phyloP scores from a whole-genome alignment of 2,329 filamentous ascomycete species.

The Lomentospora prolificans region DNA sequence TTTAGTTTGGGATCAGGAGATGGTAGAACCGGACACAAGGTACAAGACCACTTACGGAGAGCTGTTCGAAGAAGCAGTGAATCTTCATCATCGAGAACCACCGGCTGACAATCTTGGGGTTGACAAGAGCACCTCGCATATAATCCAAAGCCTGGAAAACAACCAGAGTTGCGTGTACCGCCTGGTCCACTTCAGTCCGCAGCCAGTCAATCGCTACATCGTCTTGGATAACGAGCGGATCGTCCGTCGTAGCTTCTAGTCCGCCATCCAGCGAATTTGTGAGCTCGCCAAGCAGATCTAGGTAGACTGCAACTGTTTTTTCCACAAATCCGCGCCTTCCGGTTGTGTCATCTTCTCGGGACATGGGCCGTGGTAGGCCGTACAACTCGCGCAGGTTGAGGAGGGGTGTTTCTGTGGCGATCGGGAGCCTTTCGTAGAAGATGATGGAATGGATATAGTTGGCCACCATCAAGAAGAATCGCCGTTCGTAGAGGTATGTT shows the following conservation, averaged over 20 bases:
- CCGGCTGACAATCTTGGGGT: slow-evolving; percentile 47
- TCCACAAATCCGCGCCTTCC: slow-evolving; percentile 8
- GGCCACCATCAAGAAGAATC: slow-evolving; percentile 54
- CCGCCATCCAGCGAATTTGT: slow-evolving; percentile 39
- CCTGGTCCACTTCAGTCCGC: slow-evolving; percentile 55
- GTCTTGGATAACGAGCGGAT: slow-evolving; percentile 37
- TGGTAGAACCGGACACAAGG: neutral
- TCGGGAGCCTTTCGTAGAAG: slow-evolving; percentile 29
- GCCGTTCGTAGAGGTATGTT: slow-evolving; percentile 62
- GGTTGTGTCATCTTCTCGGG: slow-evolving; percentile 3
- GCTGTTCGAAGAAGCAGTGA: slow-evolving; percentile 58
- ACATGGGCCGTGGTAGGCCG: slow-evolving; percentile 16
- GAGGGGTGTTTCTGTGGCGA: slow-evolving; percentile 16
- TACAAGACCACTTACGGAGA: slow-evolving; percentile 38
- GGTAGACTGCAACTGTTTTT: slow-evolving; percentile 28
- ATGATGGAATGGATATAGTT: slow-evolving; percentile 44
- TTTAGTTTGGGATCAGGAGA: neutral
- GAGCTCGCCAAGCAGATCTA: slow-evolving; percentile 35
- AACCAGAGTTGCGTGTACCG: slow-evolving; percentile 63
- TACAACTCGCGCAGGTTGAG: slow-evolving; percentile 21
- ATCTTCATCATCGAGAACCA: slow-evolving; percentile 70
- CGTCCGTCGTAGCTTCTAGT: slow-evolving; percentile 41
- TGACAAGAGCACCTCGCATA: slow-evolving; percentile 42
- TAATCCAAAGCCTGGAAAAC: slow-evolving; percentile 63
- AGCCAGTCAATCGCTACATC: slow-evolving; percentile 50